These are phyloP conservation scores for Pulveroboletus sp. DNA, from an alignment of 1,284 basidiomycete genomes.

Conservation along the genomic window DNA sequence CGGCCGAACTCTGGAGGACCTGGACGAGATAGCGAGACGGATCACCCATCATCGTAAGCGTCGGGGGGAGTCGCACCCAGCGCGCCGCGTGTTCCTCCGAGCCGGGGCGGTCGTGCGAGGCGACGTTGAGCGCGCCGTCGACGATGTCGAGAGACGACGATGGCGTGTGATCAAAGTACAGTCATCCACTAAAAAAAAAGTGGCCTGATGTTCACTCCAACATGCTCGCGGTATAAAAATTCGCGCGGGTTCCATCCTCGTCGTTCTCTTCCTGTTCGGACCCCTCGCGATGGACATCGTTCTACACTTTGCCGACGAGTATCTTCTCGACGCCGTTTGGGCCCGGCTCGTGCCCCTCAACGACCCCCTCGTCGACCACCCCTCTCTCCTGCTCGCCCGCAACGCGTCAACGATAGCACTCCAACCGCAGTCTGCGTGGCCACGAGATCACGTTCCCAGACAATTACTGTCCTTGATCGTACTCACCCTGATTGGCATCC, in stretches of 20 bases:
- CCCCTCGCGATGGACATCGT: constrained; percentile 74
- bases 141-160: background rate
- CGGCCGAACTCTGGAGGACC: constrained; percentile 1
- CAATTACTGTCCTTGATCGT: constrained; percentile 77
- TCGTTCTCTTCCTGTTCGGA: background rate
- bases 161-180: constrained; percentile 21
- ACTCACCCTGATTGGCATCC: constrained; percentile 82
- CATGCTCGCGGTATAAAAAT: constrained; percentile 28
- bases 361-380: constrained; percentile 34
- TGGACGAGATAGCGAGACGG: constrained; percentile 12
- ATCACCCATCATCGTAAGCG: constrained; percentile 1
- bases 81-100: too few relatives aligned
- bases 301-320: constrained; percentile 71
- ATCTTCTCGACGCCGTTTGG: constrained; percentile 79
- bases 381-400: constrained; percentile 26
- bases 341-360: constrained; percentile 67
- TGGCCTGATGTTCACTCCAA: constrained; percentile 30
- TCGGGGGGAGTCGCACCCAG: too few relatives aligned
- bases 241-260: background rate
- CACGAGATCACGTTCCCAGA: constrained; percentile 76
- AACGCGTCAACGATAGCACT: constrained; percentile 31
- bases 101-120: background rate
- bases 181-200: constrained; percentile 25
- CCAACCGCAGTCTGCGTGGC: constrained; percentile 61
- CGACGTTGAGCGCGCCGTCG: background rate